A percentile compares a stretch with the other conserved stretches of the same genome.
Conservation (phyloP, 2,329 filamentous ascomycete species). For the Fusarium citri region DNA sequence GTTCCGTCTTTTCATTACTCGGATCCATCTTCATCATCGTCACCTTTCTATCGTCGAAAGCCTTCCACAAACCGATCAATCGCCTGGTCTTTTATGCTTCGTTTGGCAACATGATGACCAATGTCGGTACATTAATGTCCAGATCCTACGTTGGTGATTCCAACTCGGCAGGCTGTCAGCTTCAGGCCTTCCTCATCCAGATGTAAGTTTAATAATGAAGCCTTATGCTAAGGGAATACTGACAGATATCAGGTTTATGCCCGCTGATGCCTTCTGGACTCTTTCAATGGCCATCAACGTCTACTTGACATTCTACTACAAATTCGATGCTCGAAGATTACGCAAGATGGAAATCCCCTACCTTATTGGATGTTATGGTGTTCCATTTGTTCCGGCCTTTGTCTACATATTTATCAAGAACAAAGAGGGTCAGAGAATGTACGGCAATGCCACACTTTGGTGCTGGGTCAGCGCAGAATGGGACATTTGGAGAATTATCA, state of each 20-base stretch:
- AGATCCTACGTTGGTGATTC: slow-evolving; percentile 65
- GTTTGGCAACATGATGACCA: slow-evolving; percentile 82
- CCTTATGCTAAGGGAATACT: not conserved
- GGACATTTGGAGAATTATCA: slow-evolving; percentile 77
- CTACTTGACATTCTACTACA: slow-evolving; percentile 82
- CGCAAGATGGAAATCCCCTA: slow-evolving; percentile 78
- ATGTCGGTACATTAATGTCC: slow-evolving; percentile 80
- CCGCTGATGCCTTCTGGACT: slow-evolving; percentile 80
- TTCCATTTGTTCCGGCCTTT: slow-evolving; percentile 77
- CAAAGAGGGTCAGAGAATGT: slow-evolving; percentile 66
- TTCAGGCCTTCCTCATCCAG: slow-evolving; percentile 84
- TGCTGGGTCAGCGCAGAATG: slow-evolving; percentile 79
- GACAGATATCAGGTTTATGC: slow-evolving; percentile 74
- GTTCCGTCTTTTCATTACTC: slow-evolving; percentile 76
- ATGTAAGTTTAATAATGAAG: slow-evolving; percentile 67
- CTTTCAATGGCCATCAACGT: slow-evolving; percentile 88
- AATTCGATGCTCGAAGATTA: slow-evolving; percentile 73
- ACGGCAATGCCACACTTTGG: slow-evolving; percentile 82
- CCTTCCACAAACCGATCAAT: slow-evolving; percentile 89
- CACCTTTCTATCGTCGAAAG: slow-evolving; percentile 75
- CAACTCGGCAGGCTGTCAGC: slow-evolving; percentile 69
- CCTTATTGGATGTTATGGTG: slow-evolving; percentile 75
- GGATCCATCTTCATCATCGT: slow-evolving; percentile 78
- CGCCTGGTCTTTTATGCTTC: slow-evolving; percentile 86
- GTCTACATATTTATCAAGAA: slow-evolving; percentile 73